phyloP scores from a whole-genome alignment of 1,284 basidiomycete genomes.

The Fomes fomentarius region DNA sequence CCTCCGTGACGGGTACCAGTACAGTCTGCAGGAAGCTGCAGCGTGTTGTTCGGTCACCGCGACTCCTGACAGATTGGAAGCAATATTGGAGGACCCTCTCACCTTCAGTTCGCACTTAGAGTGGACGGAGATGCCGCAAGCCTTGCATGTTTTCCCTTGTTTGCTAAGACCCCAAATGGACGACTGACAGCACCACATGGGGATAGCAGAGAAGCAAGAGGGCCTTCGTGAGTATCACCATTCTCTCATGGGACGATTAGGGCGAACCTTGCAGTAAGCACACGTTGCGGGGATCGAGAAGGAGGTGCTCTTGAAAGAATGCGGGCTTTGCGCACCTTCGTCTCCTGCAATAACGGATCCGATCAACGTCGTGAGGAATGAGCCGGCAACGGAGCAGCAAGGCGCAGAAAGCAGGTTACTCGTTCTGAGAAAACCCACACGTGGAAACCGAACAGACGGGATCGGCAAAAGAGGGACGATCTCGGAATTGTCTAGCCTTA shows the following conservation, averaged over 20 bases:
- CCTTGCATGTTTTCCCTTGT: constrained; percentile 81
- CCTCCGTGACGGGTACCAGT: constrained; percentile 33
- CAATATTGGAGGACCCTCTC: constrained; percentile 3
- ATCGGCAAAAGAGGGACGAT: not conserved
- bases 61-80: not conserved
- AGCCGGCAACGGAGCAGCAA: not conserved
- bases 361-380: constrained; percentile 4
- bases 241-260: not conserved
- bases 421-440: not conserved
- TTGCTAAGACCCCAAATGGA: constrained; percentile 86
- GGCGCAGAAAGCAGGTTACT: not conserved
- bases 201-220: not conserved
- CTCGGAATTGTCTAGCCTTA: no score
- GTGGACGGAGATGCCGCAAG: constrained; percentile 82
- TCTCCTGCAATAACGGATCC: constrained; percentile 53
- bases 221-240: not conserved
- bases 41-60: no score
- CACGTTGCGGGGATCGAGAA: constrained; percentile 85
- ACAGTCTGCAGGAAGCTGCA: constrained; percentile 78
- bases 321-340: constrained; percentile 68
- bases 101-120: constrained; percentile 86
- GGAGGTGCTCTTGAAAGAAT: constrained; percentile 80
- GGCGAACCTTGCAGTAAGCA: constrained; percentile 74
- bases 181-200: constrained; percentile 43
- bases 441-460: not conserved